A percentile compares a stretch with the other conserved stretches of the same genome.
Evolutionary conservation across 169 alveolate species (phyloP).

Genomic region (Ichthyophthirius multifiliis): DNA sequence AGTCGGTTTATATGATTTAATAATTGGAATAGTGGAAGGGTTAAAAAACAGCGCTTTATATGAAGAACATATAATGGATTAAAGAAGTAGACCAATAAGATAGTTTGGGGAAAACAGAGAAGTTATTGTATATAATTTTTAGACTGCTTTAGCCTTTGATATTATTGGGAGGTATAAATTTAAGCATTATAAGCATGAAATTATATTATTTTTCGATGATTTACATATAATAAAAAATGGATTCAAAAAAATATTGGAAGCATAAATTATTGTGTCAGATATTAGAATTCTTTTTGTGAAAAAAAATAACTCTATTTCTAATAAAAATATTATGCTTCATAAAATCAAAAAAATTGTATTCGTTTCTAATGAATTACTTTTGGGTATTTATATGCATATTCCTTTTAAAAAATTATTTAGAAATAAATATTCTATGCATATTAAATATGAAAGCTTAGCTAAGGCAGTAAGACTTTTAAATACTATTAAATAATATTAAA

Average conservation of each 20-base stretch:
- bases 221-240: not conserved
- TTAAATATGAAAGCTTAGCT: not conserved
- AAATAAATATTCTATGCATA: not conserved
- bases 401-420: not conserved
- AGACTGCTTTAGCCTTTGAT: slow-evolving; percentile 37
- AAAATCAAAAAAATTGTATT: not conserved
- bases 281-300: slow-evolving; percentile 29
- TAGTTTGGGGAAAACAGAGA: slow-evolving; percentile 19
- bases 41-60: slow-evolving; percentile 23
- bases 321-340: not conserved
- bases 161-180: slow-evolving; percentile 31
- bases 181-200: slow-evolving; percentile 22
- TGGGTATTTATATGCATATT: not conserved
- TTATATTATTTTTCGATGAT: slow-evolving; percentile 28
- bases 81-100: slow-evolving; percentile 43
- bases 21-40: slow-evolving; percentile 27
- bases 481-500: too few relatives aligned
- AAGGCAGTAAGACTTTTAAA: too few relatives aligned
- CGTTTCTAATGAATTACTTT: not conserved
- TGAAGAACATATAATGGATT: slow-evolving; percentile 47
- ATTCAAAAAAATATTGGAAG: slow-evolving; percentile 9
- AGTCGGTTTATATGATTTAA: slow-evolving; percentile 35
- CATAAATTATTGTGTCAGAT: slow-evolving; percentile 26
- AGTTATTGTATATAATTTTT: slow-evolving; percentile 24
- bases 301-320: not conserved